Evolutionary conservation across 163 green algal species (phyloP).

Genomic region (Scenedesmus sp.): DNA sequence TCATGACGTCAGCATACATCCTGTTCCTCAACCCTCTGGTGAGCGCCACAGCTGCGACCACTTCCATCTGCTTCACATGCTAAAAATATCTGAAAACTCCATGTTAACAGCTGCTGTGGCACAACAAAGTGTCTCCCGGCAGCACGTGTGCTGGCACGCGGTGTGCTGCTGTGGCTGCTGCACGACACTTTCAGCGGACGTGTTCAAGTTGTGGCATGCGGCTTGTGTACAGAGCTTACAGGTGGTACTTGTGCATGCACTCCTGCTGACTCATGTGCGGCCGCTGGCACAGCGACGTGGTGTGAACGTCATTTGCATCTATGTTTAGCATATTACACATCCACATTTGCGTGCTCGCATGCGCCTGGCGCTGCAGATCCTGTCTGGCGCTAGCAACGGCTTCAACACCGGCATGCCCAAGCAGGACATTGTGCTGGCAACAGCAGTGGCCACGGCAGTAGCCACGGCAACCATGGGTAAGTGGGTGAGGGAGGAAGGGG

Average conservation of each 20-base stretch:
- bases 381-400: slow-evolving; percentile 41
- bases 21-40: slow-evolving; percentile 74
- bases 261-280: too few species aligned
- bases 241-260: too few species aligned
- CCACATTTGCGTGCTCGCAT: not conserved
- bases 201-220: too few species aligned
- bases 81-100: too few species aligned
- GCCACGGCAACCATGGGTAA: slow-evolving; percentile 63
- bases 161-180: too few species aligned
- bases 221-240: too few species aligned
- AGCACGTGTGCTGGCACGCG: too few species aligned
- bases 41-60: not conserved
- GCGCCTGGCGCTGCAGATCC: slow-evolving; percentile 13
- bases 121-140: too few species aligned
- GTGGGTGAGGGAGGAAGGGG: not conserved
- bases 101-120: too few species aligned
- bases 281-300: too few species aligned
- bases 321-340: not conserved
- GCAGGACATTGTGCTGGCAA: slow-evolving; percentile 71
- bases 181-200: too few species aligned
- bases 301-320: not conserved
- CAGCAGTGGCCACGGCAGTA: slow-evolving; percentile 68
- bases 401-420: slow-evolving; percentile 71
- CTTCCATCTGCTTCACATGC: too few species aligned
- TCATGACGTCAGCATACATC: slow-evolving; percentile 73